Conservation (phyloP, 164 flowering plant genomes). For the Sextonia rubra region DNA sequence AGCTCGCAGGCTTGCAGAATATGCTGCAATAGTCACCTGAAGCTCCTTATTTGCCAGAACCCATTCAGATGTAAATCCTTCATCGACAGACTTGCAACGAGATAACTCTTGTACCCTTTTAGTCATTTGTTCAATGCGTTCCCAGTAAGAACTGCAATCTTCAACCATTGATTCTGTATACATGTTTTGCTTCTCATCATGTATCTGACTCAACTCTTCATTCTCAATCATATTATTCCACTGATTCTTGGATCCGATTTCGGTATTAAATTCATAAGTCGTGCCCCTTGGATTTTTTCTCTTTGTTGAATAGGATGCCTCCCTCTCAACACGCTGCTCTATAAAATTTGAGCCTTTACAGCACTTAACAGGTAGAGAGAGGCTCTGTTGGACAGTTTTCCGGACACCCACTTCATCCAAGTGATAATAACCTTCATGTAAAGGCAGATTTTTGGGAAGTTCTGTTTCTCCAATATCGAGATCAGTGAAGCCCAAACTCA, state of each 20-base stretch:
- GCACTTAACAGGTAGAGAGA: conserved; percentile 33
- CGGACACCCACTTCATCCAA: conserved; percentile 18
- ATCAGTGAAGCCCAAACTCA: conserved; percentile 58
- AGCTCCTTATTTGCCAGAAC: conserved; percentile 10
- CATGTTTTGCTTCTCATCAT: conserved; percentile 17
- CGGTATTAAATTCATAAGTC: conserved; percentile 15
- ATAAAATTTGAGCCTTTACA: conserved; percentile 13
- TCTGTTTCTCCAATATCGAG: conserved; percentile 26
- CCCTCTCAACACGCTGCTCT: conserved; percentile 20
- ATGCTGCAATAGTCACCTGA: background rate
- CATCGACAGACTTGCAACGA: conserved; percentile 16
- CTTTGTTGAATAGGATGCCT: conserved; percentile 7
- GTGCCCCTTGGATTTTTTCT: conserved; percentile 8
- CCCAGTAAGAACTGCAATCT: conserved; percentile 40
- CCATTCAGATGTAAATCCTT: conserved; percentile 6
- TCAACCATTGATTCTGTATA: conserved; percentile 19
- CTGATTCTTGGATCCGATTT: background rate
- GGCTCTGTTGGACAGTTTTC: conserved; percentile 30
- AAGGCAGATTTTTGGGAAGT: conserved; percentile 26
- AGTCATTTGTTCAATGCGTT: conserved; percentile 53
- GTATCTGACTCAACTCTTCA: background rate
- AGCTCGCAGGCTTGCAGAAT: conserved; percentile 9
- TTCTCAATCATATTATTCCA: background rate
- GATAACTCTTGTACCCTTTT: conserved; percentile 45
- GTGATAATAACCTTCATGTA: conserved; percentile 23